phyloP scores from a whole-genome alignment of 306 rosid genomes.

The Rosa rugosa region DNA sequence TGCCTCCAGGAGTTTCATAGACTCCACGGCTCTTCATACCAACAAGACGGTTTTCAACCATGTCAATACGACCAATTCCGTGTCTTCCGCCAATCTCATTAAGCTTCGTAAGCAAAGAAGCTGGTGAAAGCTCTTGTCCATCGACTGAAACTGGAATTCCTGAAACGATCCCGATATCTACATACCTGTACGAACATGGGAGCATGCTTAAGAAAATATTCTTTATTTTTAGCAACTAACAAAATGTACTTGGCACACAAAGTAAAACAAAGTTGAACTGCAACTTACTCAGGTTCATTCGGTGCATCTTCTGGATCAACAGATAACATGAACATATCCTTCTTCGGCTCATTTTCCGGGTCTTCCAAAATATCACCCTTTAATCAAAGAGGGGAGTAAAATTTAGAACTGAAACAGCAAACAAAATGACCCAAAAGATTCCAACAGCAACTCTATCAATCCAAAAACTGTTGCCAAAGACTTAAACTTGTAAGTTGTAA shows the following conservation, averaged over 20 bases:
- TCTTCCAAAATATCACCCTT: conserved; percentile 98
- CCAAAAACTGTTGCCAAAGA: neutral
- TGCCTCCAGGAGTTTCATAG: conserved; percentile 96
- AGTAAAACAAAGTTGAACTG: neutral
- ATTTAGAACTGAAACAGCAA: neutral
- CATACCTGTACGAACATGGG: conserved; percentile 49
- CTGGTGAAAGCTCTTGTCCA: conserved; percentile 74
- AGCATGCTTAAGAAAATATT: neutral
- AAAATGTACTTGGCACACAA: neutral
- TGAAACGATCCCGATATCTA: conserved; percentile 67
- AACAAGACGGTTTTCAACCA: conserved; percentile 93
- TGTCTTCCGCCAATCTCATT: conserved; percentile 86
- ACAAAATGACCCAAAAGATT: neutral
- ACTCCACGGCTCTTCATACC: conserved; percentile 98
- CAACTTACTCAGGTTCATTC: conserved; percentile 68
- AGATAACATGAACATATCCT: conserved; percentile 91
- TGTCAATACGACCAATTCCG: conserved; percentile 85
- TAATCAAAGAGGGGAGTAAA: conserved; percentile 7
- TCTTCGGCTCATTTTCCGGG: conserved; percentile 81
- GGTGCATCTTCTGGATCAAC: conserved; percentile 94
- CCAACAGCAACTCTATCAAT: neutral
- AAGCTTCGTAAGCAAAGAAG: conserved; percentile 68
- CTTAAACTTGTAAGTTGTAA: neutral
- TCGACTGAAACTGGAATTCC: conserved; percentile 80
- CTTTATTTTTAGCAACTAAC: neutral